Percentiles rank a stretch among this genome's conserved stretches.
Evolutionary conservation across 768 basidiomycete species (phyloP).

Genomic region (Tricholoma sp.): DNA sequence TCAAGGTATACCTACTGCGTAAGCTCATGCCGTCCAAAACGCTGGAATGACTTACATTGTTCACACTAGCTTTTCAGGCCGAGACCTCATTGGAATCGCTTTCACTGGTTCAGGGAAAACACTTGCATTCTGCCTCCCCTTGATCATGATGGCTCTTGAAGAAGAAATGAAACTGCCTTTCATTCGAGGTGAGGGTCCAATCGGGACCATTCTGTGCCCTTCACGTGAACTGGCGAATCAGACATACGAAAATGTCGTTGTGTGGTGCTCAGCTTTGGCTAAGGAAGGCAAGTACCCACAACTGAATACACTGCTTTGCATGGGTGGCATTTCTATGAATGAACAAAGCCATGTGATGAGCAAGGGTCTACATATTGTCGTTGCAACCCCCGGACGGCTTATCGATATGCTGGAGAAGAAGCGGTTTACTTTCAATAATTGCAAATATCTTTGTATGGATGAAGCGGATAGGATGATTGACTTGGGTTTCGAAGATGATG

Average conservation of each 20-base stretch:
- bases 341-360: constrained; percentile 91
- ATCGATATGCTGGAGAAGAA: constrained; percentile 99
- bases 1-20: constrained; percentile 96
- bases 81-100: constrained; percentile 98
- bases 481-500: constrained; percentile 97
- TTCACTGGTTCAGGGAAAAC: constrained; percentile 99
- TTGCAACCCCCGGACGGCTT: constrained; percentile 93
- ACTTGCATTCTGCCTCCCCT: constrained; percentile 94
- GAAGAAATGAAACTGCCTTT: constrained; percentile 90
- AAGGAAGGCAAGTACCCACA: constrained; percentile 78
- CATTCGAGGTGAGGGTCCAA: constrained; percentile 90
- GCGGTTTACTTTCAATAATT: constrained; percentile 85
- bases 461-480: constrained; percentile 99
- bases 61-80: constrained; percentile 72
- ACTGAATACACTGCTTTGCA: constrained; percentile 86
- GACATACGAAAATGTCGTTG: constrained; percentile 90
- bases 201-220: constrained; percentile 95
- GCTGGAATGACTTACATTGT: constrained; percentile 16
- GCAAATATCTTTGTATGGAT: constrained; percentile 98
- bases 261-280: constrained; percentile 80
- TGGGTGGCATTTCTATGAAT: constrained; percentile 97
- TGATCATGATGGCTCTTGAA: constrained; percentile 95
- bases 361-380: constrained; percentile 92
- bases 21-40: constrained; percentile 23
- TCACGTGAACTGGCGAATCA: constrained; percentile 96